Evolutionary conservation across 202 grass and related monocot species (phyloP), one percentile per base, ranked within the genome.

Genomic region (Musa balbisiana): DNA sequence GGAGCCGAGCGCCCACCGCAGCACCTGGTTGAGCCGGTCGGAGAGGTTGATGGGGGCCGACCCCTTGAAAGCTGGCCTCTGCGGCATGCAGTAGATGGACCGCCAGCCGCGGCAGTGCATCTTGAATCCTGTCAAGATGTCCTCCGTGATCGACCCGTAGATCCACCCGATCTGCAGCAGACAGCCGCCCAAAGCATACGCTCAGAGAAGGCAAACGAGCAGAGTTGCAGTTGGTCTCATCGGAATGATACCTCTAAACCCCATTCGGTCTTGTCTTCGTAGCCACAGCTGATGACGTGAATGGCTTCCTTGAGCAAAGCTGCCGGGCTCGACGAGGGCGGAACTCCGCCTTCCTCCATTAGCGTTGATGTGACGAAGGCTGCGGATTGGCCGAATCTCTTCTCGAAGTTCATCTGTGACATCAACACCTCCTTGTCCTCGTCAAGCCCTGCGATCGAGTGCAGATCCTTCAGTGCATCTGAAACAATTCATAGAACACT

Each of bases 401-500:
- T 99, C 89, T 99, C 95, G 49, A 99, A 95, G 85, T 99, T 99
- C 95, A 99, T 95, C 8, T 99, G 91, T 4, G 95, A 99, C 95
- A 99, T 95, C 64, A 99, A 66, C 78, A 92, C 53, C 89, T 95
- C 95, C 89, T 92, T 92, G 83, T 92, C 91, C 3, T 87, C 75
- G 43, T 92, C 95, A 73, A 88, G 49, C 29, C 89, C 91, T 94
- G 72, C 2, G 11, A 79, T 56, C 65, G 10, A 71, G 74, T 55
- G 20, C n/a, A 24, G 58, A 24, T 80, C 1, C 60, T 77, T 26
- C 52, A 49, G 16, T 72, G 69, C 17, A 2, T 27, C 10, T 51
- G 27, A 3, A 74, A 78, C n/a, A 33, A 12, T 15, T 9, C 9
- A 13, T 52, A 10, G 19, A 71, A 11, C 33, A 43, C 9, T 17